Base-by-base conservation (phyloP, 495 filamentous ascomycete genomes). In the Penicillium pancosmium region DNA sequence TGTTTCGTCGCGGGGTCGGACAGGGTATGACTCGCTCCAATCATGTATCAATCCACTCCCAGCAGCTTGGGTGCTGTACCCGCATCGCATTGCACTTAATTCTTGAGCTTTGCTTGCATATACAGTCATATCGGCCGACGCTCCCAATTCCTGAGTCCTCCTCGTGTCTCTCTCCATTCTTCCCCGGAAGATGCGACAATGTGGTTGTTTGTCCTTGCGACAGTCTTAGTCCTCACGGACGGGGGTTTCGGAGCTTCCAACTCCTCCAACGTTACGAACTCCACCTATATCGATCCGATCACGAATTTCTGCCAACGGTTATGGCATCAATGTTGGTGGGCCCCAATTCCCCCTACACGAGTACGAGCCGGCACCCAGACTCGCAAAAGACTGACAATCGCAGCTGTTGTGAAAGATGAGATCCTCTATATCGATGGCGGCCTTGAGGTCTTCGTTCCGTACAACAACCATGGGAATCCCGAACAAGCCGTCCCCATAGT, bases 391-490 rank as follows among this genome's bases (percentile, higher is more conserved):
- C 59, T 73, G 51, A 67, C 48, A 5, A n/a, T 7, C 7, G 11
- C 55, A 77, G 73, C 75, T 15, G 55, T 66, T 6, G 53, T 73
- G 36, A 77, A 76, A 59, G 68, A 76, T 54, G 60, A 65, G 25
- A 68, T 56, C 4, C 64, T 78, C 11, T 78, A 73, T 49, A 76
- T 77, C 48, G 67, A 78, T 53, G 65, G 70, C 10, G 74, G 74
- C 15, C 51, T 63, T n/a, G 65, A 78, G 54, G 72, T 66, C 5
- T 73, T 73, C 47, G 64, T 57, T 5, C 48, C 62, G 19, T 51
- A 60, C 5, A 55, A 63, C 15, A 19, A 38, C 36, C n/a, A 59
- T 34, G 56, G 60, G 6, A 50, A 47, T 31, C 31, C 33, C 18
- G 11, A 48, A 27, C 6, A 48, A 13, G 46, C 21, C 55, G 62